Base-by-base conservation (phyloP, 2,329 filamentous ascomycete species). In the Chaetomium globosum region DNA sequence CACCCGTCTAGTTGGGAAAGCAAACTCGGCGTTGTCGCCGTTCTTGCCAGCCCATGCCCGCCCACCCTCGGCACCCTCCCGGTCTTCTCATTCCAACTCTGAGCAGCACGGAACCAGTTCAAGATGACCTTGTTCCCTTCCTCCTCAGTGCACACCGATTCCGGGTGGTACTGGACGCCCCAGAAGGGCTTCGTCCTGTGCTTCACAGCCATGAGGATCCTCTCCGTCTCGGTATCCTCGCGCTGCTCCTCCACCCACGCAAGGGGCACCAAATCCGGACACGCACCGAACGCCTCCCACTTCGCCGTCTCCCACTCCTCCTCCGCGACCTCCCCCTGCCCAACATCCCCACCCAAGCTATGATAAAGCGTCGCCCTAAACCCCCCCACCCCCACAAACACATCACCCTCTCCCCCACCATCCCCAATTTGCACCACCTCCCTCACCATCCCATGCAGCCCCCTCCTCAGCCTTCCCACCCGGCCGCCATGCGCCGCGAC, bases 111-210 rank as follows among this genome's bases (percentile, higher is more conserved):
- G 83, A 93, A 95, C 92, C 93, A 97, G 72, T 91, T 92, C 59
- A 77, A 77, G 43, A 96, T 81, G 30, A 96, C 81, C 16, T 80
- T 78, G 23, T 83, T 84, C 1, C 90, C 88, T 66, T 84, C 83
- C 3, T 81, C 78, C 48, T 91, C 90, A 4, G 93, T 96, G 75
- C 92, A 96, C 16, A 92, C 85, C 0, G 92, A 96, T 76, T 97
- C 93, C 0, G 93, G 93, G 73, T 97, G 93, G 72, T 95, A 97
- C 74, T 97, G 93, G 21, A 97, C 82, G 0, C 90, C 93, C 88
- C 90, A 96, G 68, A 94, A 90, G 0, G 93, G 93, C 69, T 87
- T 88, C 0, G 69, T 73, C 21, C 75, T 77, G 75, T 96, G 92
- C 68, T 82, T 85, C 19, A 89, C 86, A 0, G 85, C 91, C 91